Base-by-base conservation (phyloP, 345 rosid species). In the Iberis pinnata region DNA sequence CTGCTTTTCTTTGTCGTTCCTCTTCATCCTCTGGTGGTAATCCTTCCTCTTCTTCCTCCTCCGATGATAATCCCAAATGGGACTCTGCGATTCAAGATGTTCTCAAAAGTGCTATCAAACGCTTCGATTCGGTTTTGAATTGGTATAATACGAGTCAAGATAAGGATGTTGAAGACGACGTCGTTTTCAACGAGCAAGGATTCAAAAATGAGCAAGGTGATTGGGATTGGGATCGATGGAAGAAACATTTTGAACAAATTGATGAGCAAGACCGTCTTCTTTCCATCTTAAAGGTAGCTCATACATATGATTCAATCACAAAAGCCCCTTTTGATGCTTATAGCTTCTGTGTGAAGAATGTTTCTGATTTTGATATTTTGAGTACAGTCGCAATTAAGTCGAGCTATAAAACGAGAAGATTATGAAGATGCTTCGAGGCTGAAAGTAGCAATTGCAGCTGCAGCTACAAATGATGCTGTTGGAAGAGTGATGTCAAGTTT, bases 151-250 rank as follows among this genome's bases (percentile, higher is more conserved):
- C 37, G 46, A 50, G 60, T 20, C 78, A 51, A 49, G 60, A 38
- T 35, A 48, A 50, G 29, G 59, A 15, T 25, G 44, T 6, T 12
- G 33, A 0, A 7, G 68, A 66, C 50, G 71, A 36, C 53, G 60
- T 35, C 41, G 64, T 49, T 39, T 26, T 4, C 2, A 45, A 20
- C 1, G 58, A 41, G 12, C 59, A 26, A 43, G 59, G 18, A 16
- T 56, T 20, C n/a, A 14, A 45, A 5, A 11, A 20, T 1, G 60
- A 36, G 2, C 76, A 71, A 0, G 68, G 56, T 9, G 80, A 74
- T 20, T 89, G 95, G 97, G 87, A 80, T 64, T 90, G 98, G 98
- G 81, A 82, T 26, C 74, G 87, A 8, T 87, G 96, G 98, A 79
- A 70, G 75, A 78, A 49, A 76, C 95, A 87, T 76, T 90, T 90